phyloP scores from a whole-genome alignment of 1,284 basidiomycete species.

The Ganoderma sp. region DNA sequence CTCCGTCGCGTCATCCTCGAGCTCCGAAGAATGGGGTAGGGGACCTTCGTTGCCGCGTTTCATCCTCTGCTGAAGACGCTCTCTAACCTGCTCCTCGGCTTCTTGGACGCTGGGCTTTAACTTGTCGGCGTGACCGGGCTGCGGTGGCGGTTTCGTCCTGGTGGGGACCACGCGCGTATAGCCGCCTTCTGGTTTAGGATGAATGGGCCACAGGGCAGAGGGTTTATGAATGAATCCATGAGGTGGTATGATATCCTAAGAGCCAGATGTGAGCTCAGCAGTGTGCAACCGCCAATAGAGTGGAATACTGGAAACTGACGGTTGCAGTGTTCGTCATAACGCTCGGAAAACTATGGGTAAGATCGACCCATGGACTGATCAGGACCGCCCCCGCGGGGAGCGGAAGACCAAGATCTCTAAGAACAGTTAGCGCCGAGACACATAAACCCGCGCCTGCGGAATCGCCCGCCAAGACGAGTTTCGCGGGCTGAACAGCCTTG shows the following conservation, averaged over 20 bases:
- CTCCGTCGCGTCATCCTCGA: constrained; percentile 31
- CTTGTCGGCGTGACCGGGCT: constrained; percentile 58
- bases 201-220: constrained; percentile 60
- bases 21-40: constrained; percentile 30
- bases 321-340: constrained; percentile 76
- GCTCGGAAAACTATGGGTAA: constrained; percentile 86
- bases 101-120: constrained; percentile 45
- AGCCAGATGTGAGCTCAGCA: constrained; percentile 31
- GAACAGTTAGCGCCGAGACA: constrained; percentile 69
- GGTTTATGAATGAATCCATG: constrained; percentile 68
- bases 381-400: constrained; percentile 79
- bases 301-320: constrained; percentile 52
- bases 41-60: constrained; percentile 23
- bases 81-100: constrained; percentile 34
- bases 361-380: constrained; percentile 84
- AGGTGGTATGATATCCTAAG: constrained; percentile 67
- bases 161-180: constrained; percentile 47
- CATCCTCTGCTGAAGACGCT: constrained; percentile 27
- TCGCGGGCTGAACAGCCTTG: constrained; percentile 69
- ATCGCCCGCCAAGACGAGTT: constrained; percentile 85
- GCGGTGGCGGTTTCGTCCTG: constrained; percentile 50
- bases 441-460: constrained; percentile 83
- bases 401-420: constrained; percentile 78
- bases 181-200: constrained; percentile 46
- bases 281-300: constrained; percentile 29